A percentile compares a stretch with the other conserved stretches of the same genome.
Evolutionary conservation across 116 monocot genomes (phyloP).

Genomic region (Dioscorea cayenensis): DNA sequence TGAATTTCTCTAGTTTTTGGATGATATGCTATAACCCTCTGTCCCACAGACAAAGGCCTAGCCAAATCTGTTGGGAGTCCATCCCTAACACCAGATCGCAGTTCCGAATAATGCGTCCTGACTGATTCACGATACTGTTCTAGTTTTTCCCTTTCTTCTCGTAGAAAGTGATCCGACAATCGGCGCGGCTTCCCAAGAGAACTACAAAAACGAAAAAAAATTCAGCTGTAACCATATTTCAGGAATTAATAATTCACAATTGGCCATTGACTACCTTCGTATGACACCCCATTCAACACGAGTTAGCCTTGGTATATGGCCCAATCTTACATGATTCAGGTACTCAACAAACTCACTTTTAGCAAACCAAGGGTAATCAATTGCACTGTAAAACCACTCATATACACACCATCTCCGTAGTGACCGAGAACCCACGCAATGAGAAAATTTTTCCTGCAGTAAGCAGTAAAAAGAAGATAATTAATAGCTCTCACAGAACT

Average conservation of each 20-base stretch:
- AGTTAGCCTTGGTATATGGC: conserved; percentile 94
- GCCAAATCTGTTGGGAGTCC: conserved; percentile 91
- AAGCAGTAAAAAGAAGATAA: not conserved
- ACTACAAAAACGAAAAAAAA: conserved; percentile 24
- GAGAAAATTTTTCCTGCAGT: conserved; percentile 69
- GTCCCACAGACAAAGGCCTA: conserved; percentile 91
- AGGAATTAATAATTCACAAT: not conserved
- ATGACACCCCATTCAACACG: conserved; percentile 99
- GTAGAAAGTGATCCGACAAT: conserved; percentile 67
- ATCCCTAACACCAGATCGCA: conserved; percentile 71
- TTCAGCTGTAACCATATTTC: not conserved
- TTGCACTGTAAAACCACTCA: conserved; percentile 99
- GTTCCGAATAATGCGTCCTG: conserved; percentile 77
- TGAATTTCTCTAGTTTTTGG: conserved; percentile 97
- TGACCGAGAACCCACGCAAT: conserved; percentile 55
- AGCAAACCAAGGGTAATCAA: conserved; percentile 99
- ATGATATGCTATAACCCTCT: conserved; percentile 95
- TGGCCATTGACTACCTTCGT: conserved; percentile 47
- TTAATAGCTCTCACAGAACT: not conserved
- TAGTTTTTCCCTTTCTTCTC: conserved; percentile 89
- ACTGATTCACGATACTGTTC: conserved; percentile 91
- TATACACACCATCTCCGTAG: conserved; percentile 92
- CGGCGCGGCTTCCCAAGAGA: conserved; percentile 98
- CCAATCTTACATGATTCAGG: conserved; percentile 88
- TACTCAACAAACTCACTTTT: conserved; percentile 98